phyloP scores from a whole-genome alignment of 2,329 filamentous ascomycete species.

The Ophiosphaerella narmari region DNA sequence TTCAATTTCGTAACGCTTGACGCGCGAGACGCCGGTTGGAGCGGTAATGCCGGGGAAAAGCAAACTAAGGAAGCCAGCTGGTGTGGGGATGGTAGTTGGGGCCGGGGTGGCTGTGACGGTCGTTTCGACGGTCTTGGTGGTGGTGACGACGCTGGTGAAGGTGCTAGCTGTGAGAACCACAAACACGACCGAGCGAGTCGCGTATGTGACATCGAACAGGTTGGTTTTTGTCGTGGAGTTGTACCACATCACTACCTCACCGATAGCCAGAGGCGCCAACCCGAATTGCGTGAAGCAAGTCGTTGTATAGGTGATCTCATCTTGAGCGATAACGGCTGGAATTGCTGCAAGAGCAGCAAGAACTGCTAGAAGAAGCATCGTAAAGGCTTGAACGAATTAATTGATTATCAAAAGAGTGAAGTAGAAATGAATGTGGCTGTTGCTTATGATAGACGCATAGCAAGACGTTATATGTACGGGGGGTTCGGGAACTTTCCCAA shows the following conservation, averaged over 20 bases:
- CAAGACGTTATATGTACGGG: conserved; percentile 3
- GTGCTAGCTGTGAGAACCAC: conserved; percentile 27
- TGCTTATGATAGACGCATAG: not conserved
- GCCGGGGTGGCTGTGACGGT: conserved; percentile 17
- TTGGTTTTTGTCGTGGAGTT: conserved; percentile 13
- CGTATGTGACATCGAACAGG: conserved; percentile 11
- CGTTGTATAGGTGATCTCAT: conserved; percentile 4
- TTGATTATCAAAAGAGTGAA: conserved; percentile 10
- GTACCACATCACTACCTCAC: conserved; percentile 10
- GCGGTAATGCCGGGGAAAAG: conserved; percentile 4
- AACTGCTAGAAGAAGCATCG: conserved; percentile 21
- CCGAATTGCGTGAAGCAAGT: not conserved
- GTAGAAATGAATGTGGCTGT: conserved; percentile 24
- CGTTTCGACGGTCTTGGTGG: conserved; percentile 12
- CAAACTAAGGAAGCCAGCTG: conserved; percentile 23
- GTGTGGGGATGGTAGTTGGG: conserved; percentile 16
- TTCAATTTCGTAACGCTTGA: conserved; percentile 21
- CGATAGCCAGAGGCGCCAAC: not conserved
- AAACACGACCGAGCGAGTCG: conserved; percentile 18
- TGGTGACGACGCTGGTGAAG: conserved; percentile 21
- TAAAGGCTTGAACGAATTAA: conserved; percentile 9
- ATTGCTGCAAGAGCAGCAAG: conserved; percentile 24
- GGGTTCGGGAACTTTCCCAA: not conserved
- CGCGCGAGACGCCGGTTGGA: conserved; percentile 16
- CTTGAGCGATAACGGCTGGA: conserved; percentile 13